Percentiles rank a stretch among this genome's conserved stretches.
Conservation (phyloP, 805 yeast species). For the Teunomyces panamensis region DNA sequence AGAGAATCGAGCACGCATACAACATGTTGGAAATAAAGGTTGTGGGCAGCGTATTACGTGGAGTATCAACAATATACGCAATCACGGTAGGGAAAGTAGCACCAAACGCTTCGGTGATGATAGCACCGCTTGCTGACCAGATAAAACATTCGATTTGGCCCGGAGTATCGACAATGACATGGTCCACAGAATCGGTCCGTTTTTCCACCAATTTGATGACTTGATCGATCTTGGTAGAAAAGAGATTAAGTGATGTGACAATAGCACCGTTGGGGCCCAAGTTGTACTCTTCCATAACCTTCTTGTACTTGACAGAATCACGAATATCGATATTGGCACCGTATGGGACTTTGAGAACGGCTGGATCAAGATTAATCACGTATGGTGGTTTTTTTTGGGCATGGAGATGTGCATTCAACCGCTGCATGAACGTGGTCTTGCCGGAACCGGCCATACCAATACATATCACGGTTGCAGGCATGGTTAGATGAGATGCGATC, state of each 20-base stretch:
- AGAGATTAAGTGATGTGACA: slow-evolving; percentile 88
- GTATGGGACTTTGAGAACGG: slow-evolving; percentile 89
- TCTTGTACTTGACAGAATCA: slow-evolving; percentile 91
- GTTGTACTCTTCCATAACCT: slow-evolving; percentile 94
- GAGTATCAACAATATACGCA: slow-evolving; percentile 96
- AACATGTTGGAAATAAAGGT: slow-evolving; percentile 98
- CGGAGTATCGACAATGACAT: slow-evolving; percentile 93
- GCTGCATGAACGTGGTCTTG: slow-evolving; percentile 95
- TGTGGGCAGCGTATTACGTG: slow-evolving; percentile 89
- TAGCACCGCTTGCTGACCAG: slow-evolving; percentile 97
- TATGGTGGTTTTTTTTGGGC: slow-evolving; percentile 73
- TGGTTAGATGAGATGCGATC: neutral
- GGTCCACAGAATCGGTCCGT: slow-evolving; percentile 52
- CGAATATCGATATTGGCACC: slow-evolving; percentile 94
- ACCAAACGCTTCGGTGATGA: slow-evolving; percentile 94
- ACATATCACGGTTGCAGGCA: slow-evolving; percentile 42
- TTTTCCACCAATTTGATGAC: slow-evolving; percentile 84
- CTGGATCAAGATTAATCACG: slow-evolving; percentile 93
- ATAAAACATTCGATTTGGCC: slow-evolving; percentile 98
- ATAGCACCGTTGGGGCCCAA: slow-evolving; percentile 98
- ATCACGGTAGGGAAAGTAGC: slow-evolving; percentile 92
- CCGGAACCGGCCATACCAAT: slow-evolving; percentile 71
- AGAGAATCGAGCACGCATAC: slow-evolving; percentile 94
- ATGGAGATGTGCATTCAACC: slow-evolving; percentile 87
- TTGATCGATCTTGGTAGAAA: slow-evolving; percentile 94